Conservation (phyloP, 805 yeast species). For the Starmera caribaea region DNA sequence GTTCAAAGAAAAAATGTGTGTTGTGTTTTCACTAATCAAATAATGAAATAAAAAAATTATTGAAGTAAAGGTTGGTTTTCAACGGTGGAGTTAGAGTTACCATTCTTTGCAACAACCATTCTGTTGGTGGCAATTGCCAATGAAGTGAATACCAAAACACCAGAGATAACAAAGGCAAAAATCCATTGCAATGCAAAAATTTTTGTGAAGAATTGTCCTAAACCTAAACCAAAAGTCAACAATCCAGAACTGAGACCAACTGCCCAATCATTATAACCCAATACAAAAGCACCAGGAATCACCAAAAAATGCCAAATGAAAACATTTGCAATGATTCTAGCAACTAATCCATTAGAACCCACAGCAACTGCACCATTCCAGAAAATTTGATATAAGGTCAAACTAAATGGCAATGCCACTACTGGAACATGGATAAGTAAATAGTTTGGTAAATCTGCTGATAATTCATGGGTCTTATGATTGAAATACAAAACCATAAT, state of each 20-base stretch:
- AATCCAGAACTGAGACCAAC: constrained; percentile 50
- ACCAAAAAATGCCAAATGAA: constrained; percentile 71
- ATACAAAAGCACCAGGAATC: constrained; percentile 49
- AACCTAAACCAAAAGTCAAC: constrained; percentile 55
- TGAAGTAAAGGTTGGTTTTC: too few relatives aligned
- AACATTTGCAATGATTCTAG: constrained; percentile 62
- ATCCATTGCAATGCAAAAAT: constrained; percentile 79
- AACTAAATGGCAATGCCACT: constrained; percentile 62
- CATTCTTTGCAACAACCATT: constrained; percentile 21
- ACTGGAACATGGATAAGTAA: constrained; percentile 54
- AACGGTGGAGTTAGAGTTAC: too few relatives aligned
- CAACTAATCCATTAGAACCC: constrained; percentile 38
- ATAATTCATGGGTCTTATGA: constrained; percentile 50
- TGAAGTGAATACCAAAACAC: constrained; percentile 42
- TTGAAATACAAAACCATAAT: constrained; percentile 38
- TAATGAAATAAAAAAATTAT: background rate
- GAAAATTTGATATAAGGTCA: constrained; percentile 65
- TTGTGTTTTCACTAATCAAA: background rate
- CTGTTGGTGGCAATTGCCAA: constrained; percentile 27
- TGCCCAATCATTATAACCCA: constrained; percentile 61
- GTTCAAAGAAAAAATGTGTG: background rate
- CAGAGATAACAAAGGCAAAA: constrained; percentile 63
- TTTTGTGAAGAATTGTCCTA: constrained; percentile 61
- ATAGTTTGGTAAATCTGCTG: constrained; percentile 38
- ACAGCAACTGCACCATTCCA: constrained; percentile 78